Evolutionary conservation across 306 rosid genomes (phyloP).

Genomic region (Neltuma alba): DNA sequence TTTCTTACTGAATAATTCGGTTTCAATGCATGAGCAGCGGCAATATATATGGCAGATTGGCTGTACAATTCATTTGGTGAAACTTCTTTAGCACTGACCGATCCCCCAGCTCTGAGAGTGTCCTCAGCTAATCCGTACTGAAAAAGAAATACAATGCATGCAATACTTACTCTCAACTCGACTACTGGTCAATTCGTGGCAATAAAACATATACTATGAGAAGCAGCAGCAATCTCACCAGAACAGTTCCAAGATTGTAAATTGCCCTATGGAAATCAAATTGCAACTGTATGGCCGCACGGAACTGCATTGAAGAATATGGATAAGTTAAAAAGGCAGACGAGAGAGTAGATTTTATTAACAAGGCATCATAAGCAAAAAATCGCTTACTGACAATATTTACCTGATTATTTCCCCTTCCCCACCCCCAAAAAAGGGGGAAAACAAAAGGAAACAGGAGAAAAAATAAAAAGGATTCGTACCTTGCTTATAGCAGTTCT

Average conservation of each 20-base stretch:
- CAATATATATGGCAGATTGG: constrained; percentile 98
- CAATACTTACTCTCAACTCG: constrained; percentile 23
- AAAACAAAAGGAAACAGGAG: too few species aligned
- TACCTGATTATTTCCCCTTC: constrained; percentile 17
- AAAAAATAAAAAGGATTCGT: not conserved
- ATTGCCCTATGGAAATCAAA: constrained; percentile 99
- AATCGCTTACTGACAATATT: constrained; percentile 30
- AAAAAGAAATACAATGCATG: constrained; percentile 29
- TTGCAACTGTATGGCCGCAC: constrained; percentile 95
- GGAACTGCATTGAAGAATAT: constrained; percentile 76
- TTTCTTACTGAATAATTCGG: constrained; percentile 86
- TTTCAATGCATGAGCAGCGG: constrained; percentile 98
- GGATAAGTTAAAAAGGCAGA: constrained; percentile 27
- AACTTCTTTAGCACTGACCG: constrained; percentile 66
- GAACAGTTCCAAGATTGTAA: constrained; percentile 98
- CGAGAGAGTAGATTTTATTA: constrained; percentile 10
- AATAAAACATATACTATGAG: constrained; percentile 31
- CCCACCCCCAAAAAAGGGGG: not conserved
- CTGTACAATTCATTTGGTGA: constrained; percentile 93
- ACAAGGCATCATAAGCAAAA: constrained; percentile 21
- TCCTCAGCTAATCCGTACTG: constrained; percentile 99
- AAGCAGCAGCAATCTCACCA: constrained; percentile 65
- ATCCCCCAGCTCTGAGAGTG: constrained; percentile 91
- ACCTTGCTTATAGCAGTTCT: constrained; percentile 98
- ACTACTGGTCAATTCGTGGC: constrained; percentile 32